Evolutionary conservation across 2,329 filamentous ascomycete species (phyloP).

Genomic region (Fusarium piperis): DNA sequence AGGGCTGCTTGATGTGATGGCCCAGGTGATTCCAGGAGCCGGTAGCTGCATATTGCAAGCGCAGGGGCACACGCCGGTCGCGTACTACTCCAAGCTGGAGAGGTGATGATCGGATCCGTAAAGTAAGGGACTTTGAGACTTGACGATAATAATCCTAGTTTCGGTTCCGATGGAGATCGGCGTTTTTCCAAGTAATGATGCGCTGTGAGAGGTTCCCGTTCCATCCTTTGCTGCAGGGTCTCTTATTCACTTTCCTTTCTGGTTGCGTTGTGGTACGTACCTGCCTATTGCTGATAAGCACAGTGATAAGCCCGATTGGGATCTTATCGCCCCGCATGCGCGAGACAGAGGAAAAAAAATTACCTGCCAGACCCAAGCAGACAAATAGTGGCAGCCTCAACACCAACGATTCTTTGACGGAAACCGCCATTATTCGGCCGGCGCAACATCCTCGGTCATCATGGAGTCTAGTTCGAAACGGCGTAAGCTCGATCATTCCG

Average conservation of each 20-base stretch:
- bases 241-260: background rate
- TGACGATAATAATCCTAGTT: background rate
- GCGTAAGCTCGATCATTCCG: slow-evolving; percentile 57
- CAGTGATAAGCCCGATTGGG: slow-evolving; percentile 27
- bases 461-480: slow-evolving; percentile 62
- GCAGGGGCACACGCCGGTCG: slow-evolving; percentile 27
- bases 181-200: background rate
- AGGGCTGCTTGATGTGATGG: slow-evolving; percentile 30
- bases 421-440: slow-evolving; percentile 13
- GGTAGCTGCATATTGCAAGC: slow-evolving; percentile 27
- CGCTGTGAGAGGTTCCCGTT: background rate
- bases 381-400: slow-evolving; percentile 27
- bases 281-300: background rate
- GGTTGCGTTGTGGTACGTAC: slow-evolving; percentile 31
- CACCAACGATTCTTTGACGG: slow-evolving; percentile 25
- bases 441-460: slow-evolving; percentile 13
- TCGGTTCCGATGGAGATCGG: slow-evolving; percentile 13
- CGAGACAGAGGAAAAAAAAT: slow-evolving; percentile 35
- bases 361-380: slow-evolving; percentile 16
- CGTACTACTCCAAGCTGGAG: slow-evolving; percentile 6
- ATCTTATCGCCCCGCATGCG: slow-evolving; percentile 43
- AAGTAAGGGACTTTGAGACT: background rate
- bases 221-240: background rate
- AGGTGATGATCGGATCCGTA: slow-evolving; percentile 4
- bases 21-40: slow-evolving; percentile 7